Base-by-base conservation (phyloP, 2,329 filamentous ascomycete species). In the Aureobasidium mangrovei region DNA sequence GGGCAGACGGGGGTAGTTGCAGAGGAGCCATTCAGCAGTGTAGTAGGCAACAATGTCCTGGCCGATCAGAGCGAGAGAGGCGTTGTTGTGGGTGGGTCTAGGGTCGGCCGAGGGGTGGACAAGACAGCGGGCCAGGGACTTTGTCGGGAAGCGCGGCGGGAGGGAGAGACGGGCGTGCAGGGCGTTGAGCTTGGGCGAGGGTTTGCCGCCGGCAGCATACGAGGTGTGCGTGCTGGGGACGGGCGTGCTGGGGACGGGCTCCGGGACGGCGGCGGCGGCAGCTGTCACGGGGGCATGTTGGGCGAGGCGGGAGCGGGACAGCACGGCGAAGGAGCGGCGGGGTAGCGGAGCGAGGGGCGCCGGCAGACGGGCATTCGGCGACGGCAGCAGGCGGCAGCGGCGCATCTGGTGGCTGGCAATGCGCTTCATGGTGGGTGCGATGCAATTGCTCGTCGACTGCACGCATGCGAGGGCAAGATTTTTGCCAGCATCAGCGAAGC, bases 131-230 rank as follows among this genome's bases (percentile, higher is more conserved):
- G 88, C 91, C 60, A 98, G 81, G 4, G 88, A 91, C 74, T 93
- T 80, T 57, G 95, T 73, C 35, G 93, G 91, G 59, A 97, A 79
- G 71, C 86, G 87, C 59, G 81, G 78, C 27, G 91, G 85, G 55
- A 98, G 82, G 39, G 83, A 82, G 58, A 98, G 81, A 70, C 93
- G 87, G 63, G 91, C 88, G 70, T 96, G 91, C 43, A 98, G 82
- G 60, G 93, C 91, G 60, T 90, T 84, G 63, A 98, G 85, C 75
- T 96, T 97, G 59, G 90, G 84, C 44, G 91, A 97, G 60, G 76
- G 70, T 57, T 77, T 18, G 32, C 33, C 39, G 7, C 18, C 1
- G 12, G 53, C 42, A 26, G 41, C 18, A 43, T 18, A 18, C 12
- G 26, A 43, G 41, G 41, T 7, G n/a, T 10, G 6, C 32, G 4